Evolutionary conservation across 148 eudicot genomes (phyloP).

Genomic region (Rhododendron williamsianum): DNA sequence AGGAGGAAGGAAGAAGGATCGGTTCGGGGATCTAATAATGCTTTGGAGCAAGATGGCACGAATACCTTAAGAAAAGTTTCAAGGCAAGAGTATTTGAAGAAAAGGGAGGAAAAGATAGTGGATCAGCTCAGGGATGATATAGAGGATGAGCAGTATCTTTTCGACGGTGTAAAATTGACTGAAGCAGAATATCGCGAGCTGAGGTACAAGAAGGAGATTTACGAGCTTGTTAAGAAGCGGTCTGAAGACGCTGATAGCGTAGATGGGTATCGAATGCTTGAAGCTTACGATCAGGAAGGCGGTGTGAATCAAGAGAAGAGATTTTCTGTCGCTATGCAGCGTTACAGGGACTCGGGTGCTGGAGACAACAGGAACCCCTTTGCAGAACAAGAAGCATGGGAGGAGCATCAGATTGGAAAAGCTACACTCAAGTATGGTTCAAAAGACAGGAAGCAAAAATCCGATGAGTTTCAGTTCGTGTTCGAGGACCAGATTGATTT

Average conservation of each 20-base stretch:
- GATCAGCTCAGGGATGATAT: constrained; percentile 92
- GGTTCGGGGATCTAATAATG: too few relatives aligned
- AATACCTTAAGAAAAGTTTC: constrained; percentile 50
- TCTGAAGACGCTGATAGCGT: constrained; percentile 38
- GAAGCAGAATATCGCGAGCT: constrained; percentile 70
- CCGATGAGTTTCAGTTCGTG: constrained; percentile 56
- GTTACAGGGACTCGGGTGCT: constrained; percentile 40
- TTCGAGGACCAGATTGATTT: constrained; percentile 75
- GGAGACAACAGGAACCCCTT: constrained; percentile 83
- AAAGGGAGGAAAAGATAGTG: constrained; percentile 84
- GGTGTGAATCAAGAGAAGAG: constrained; percentile 69
- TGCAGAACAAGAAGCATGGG: constrained; percentile 80
- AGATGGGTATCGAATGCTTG: constrained; percentile 63
- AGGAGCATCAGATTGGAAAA: constrained; percentile 66
- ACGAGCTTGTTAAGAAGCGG: constrained; percentile 38
- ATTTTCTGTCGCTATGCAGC: constrained; percentile 61
- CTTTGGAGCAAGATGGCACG: too few relatives aligned
- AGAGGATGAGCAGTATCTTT: constrained; percentile 74
- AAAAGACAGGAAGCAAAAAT: constrained; percentile 38
- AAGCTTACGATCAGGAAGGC: constrained; percentile 73
- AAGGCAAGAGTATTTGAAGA: constrained; percentile 89
- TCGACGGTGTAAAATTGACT: constrained; percentile 64
- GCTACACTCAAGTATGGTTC: constrained; percentile 83
- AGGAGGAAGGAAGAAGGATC: too few relatives aligned
- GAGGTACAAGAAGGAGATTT: constrained; percentile 55